Evolutionary conservation across 2,329 filamentous ascomycete genomes (phyloP).

Genomic region (Lasiodiplodia hormozganensis): DNA sequence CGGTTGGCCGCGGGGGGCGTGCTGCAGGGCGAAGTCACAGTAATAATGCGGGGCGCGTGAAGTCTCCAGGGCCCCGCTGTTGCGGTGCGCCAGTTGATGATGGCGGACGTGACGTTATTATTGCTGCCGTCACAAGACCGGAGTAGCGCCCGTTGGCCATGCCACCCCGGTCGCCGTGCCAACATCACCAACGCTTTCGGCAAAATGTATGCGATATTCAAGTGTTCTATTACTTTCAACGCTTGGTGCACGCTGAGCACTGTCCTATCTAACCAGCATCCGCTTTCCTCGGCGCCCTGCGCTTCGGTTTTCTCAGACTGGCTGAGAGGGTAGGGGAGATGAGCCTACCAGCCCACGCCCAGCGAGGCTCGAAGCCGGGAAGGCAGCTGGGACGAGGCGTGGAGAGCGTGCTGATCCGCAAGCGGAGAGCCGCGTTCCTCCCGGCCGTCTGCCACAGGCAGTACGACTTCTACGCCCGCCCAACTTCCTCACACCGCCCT

Average conservation of each 20-base stretch:
- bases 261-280: constrained; percentile 26
- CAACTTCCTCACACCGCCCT: constrained; percentile 32
- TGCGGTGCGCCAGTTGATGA: background rate
- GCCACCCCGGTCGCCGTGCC: background rate
- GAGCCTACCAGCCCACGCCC: constrained; percentile 27
- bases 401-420: constrained; percentile 24
- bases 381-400: constrained; percentile 11
- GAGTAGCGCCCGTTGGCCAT: constrained; percentile 2
- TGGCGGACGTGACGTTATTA: constrained; percentile 22
- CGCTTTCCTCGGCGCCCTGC: constrained; percentile 13
- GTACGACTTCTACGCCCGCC: constrained; percentile 14
- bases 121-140: constrained; percentile 16
- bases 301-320: constrained; percentile 11
- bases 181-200: background rate
- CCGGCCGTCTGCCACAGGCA: constrained; percentile 25
- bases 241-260: constrained; percentile 21
- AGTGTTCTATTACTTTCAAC: constrained; percentile 31
- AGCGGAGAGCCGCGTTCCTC: constrained; percentile 25
- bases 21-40: constrained; percentile 21
- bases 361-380: constrained; percentile 24
- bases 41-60: constrained; percentile 23
- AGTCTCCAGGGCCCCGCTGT: constrained; percentile 6
- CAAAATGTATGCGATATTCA: constrained; percentile 22
- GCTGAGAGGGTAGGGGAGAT: constrained; percentile 28
- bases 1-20: constrained; percentile 18